These are phyloP conservation scores for Aspergillus taichungensis DNA, from an alignment of 495 filamentous ascomycete genomes.

Conservation along the genomic window DNA sequence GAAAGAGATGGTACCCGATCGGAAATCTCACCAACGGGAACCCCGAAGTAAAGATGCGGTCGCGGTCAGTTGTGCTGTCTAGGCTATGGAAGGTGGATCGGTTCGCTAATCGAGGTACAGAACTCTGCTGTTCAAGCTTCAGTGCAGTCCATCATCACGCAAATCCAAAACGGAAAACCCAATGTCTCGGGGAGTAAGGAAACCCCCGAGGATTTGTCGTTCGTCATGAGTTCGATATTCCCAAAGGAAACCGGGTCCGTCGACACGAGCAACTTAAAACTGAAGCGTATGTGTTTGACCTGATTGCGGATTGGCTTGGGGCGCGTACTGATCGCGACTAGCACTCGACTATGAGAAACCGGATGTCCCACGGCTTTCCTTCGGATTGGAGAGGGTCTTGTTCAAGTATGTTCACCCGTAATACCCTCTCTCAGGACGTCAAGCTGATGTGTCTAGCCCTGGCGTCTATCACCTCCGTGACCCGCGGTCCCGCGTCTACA, in stretches of 20 bases:
- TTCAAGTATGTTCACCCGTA: conserved; percentile 57
- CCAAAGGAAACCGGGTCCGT: conserved; percentile 12
- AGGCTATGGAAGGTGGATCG: too few relatives aligned
- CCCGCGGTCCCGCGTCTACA: conserved; percentile 77
- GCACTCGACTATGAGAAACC: conserved; percentile 45
- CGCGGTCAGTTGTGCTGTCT: too few relatives aligned
- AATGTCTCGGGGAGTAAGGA: background rate
- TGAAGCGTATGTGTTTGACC: conserved; percentile 15
- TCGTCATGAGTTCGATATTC: conserved; percentile 4
- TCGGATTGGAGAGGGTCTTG: conserved; percentile 79
- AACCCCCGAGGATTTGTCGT: conserved; percentile 1
- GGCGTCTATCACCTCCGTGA: conserved; percentile 90
- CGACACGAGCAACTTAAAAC: background rate
- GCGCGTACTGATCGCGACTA: conserved; percentile 15
- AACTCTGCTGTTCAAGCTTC: background rate
- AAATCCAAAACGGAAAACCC: background rate
- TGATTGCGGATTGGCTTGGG: background rate
- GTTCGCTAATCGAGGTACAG: too few relatives aligned
- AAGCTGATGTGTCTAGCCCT: conserved; percentile 37
- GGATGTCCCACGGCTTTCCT: conserved; percentile 61
- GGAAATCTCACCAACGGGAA: too few relatives aligned
- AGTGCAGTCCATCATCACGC: background rate
- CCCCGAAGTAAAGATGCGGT: too few relatives aligned
- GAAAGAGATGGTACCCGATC: too few relatives aligned
- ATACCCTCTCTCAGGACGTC: background rate